These are phyloP conservation scores for Nothopassalora personata DNA, from an alignment of 2,329 filamentous ascomycete species.

Conservation along the genomic window DNA sequence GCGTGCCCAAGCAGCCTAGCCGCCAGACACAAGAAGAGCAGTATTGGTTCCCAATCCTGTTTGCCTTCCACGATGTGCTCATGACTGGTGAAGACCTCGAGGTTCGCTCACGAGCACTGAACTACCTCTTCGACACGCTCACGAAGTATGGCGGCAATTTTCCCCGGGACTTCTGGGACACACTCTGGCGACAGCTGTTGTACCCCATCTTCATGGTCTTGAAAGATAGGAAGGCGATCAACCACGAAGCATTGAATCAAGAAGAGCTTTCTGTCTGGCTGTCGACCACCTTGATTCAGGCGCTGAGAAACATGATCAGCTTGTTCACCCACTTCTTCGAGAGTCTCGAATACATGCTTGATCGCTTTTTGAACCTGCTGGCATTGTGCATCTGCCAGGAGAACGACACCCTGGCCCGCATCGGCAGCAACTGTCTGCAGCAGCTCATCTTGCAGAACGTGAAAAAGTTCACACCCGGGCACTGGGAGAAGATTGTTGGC, in stretches of 20 bases:
- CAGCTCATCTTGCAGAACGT: conserved; percentile 96
- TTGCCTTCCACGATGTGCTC: conserved; percentile 96
- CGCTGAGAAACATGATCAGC: conserved; percentile 94
- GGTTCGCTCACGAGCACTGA: conserved; percentile 79
- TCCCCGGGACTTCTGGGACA: conserved; percentile 94
- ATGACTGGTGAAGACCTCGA: conserved; percentile 99
- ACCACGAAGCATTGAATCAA: conserved; percentile 90
- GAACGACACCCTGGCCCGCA: conserved; percentile 95
- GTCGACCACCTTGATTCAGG: conserved; percentile 98
- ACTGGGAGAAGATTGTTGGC: conserved; percentile 92
- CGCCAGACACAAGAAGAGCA: conserved; percentile 91
- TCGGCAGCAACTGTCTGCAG: conserved; percentile 96
- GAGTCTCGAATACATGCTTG: conserved; percentile 92
- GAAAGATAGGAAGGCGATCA: conserved; percentile 82
- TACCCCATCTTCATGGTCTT: conserved; percentile 99
- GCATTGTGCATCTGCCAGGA: conserved; percentile 98
- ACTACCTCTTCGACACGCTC: conserved; percentile 93
- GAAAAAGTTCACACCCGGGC: conserved; percentile 75
- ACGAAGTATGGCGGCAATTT: conserved; percentile 88
- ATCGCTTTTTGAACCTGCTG: conserved; percentile 90
- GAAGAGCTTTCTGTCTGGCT: conserved; percentile 98
- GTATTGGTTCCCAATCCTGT: conserved; percentile 97
- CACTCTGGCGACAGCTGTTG: conserved; percentile 90
- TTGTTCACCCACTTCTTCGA: conserved; percentile 99
- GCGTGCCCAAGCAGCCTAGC: conserved; percentile 57